Conservation (phyloP, 805 yeast species). For the Lachancea dasiensis region DNA sequence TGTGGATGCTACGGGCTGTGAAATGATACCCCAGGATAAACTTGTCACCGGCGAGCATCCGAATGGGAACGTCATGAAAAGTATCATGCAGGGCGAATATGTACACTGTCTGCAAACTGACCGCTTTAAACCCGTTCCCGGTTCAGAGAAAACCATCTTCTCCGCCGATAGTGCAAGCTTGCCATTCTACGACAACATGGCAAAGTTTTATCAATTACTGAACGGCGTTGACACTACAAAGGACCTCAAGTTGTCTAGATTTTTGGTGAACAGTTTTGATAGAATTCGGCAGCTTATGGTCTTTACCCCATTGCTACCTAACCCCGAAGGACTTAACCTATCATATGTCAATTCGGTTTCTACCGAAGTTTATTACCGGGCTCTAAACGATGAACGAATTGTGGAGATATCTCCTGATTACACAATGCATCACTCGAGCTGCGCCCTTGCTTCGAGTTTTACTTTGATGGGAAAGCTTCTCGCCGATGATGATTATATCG, state of each 20-base stretch:
- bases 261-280: slow-evolving; percentile 28
- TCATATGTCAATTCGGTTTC: slow-evolving; percentile 18
- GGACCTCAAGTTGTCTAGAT: background rate
- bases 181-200: slow-evolving; percentile 43
- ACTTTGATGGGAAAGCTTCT: slow-evolving; percentile 43
- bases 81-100: slow-evolving; percentile 28
- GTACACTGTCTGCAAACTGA: slow-evolving; percentile 33
- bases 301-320: slow-evolving; percentile 41
- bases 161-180: slow-evolving; percentile 8
- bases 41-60: slow-evolving; percentile 32
- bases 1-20: slow-evolving; percentile 50
- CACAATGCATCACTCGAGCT: slow-evolving; percentile 44
- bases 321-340: slow-evolving; percentile 23
- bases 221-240: slow-evolving; percentile 31
- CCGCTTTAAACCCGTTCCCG: slow-evolving; percentile 15
- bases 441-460: slow-evolving; percentile 51
- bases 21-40: slow-evolving; percentile 26
- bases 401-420: slow-evolving; percentile 27
- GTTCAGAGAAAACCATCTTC: slow-evolving; percentile 1
- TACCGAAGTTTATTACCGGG: slow-evolving; percentile 16
- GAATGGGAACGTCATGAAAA: slow-evolving; percentile 34
- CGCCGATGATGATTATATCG: slow-evolving; percentile 30
- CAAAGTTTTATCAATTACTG: slow-evolving; percentile 43
- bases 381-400: slow-evolving; percentile 21
- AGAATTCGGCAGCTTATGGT: slow-evolving; percentile 38